A percentile compares a stretch with the other conserved stretches of the same genome.
These are phyloP conservation scores for Didymella sp. DNA, from an alignment of 2,329 filamentous ascomycete genomes.

Conservation along the genomic window DNA sequence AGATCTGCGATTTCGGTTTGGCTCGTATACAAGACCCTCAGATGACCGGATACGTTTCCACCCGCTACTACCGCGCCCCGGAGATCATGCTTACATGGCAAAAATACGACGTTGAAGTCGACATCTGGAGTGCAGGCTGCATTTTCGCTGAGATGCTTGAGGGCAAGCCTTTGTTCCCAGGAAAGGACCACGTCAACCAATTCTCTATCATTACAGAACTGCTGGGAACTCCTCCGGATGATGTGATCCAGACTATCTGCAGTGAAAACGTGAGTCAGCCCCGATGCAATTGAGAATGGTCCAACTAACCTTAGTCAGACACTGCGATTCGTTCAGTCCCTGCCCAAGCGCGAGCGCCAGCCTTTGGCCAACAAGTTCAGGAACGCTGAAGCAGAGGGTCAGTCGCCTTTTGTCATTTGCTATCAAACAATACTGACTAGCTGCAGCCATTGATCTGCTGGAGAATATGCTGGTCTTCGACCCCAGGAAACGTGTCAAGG, in stretches of 20 bases:
- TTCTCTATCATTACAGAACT: conserved; percentile 99
- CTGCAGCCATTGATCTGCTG: conserved; percentile 83
- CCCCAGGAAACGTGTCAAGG: conserved; percentile 92
- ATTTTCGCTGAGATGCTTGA: conserved; percentile 99
- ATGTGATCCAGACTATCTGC: conserved; percentile 98
- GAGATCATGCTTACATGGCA: conserved; percentile 99
- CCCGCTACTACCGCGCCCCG: conserved; percentile 96
- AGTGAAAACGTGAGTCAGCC: conserved; percentile 82
- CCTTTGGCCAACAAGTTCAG: conserved; percentile 89
- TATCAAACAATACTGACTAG: conserved; percentile 3
- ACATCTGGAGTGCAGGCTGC: conserved; percentile 98
- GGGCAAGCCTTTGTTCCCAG: conserved; percentile 96
- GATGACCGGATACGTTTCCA: conserved; percentile 99
- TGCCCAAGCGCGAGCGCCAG: conserved; percentile 92
- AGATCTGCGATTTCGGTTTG: conserved; percentile 98
- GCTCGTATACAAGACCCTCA: conserved; percentile 98
- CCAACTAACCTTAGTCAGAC: conserved; percentile 65
- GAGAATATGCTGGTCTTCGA: conserved; percentile 99
- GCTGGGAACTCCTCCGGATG: conserved; percentile 92
- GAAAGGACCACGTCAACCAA: conserved; percentile 99
- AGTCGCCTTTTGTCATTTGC: conserved; percentile 33
- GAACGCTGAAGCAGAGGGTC: conserved; percentile 87
- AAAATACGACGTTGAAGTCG: conserved; percentile 98
- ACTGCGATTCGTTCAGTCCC: conserved; percentile 93
- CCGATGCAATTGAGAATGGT: too few species aligned